Percentiles rank a stretch among this genome's conserved stretches.
phyloP scores from a whole-genome alignment of 2,329 filamentous ascomycete species.

The Pseudogymnoascus sp. region DNA sequence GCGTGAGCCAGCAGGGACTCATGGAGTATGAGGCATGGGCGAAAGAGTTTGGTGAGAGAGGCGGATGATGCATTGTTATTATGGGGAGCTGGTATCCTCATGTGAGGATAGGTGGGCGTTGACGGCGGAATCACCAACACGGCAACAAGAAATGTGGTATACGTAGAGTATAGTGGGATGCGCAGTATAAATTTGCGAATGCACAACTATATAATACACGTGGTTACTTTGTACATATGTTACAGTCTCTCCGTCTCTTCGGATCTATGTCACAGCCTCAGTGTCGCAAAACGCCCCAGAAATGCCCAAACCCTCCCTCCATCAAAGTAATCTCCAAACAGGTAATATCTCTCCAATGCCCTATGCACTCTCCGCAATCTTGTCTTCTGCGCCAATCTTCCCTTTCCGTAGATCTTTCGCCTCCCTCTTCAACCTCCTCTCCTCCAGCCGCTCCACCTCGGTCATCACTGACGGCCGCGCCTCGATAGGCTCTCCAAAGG shows the following conservation, averaged over 20 bases:
- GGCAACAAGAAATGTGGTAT: neutral
- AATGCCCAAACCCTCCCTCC: neutral
- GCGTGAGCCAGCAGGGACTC: constrained; percentile 76
- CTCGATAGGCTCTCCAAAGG: constrained; percentile 55
- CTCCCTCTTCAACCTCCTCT: constrained; percentile 46
- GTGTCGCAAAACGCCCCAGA: neutral
- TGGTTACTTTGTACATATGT: constrained; percentile 5
- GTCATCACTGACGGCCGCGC: constrained; percentile 59
- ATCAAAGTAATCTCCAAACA: neutral
- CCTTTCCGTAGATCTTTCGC: constrained; percentile 48
- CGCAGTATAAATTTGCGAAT: constrained; percentile 3
- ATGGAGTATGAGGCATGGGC: constrained; percentile 94
- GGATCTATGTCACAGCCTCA: neutral
- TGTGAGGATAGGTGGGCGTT: neutral
- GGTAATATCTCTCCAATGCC: neutral
- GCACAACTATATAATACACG: constrained; percentile 7
- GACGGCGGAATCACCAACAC: neutral
- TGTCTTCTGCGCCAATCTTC: constrained; percentile 22
- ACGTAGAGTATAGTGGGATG: constrained; percentile 5
- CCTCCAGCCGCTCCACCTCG: constrained; percentile 50
- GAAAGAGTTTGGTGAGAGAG: constrained; percentile 82
- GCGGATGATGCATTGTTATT: constrained; percentile 47
- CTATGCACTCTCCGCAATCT: constrained; percentile 20
- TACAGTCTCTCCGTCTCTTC: neutral
- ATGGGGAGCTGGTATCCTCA: neutral